Evolutionary conservation across 2,329 filamentous ascomycete genomes (phyloP), one percentile per base, ranked within the genome.

Genomic region (Microsporum ferrugineum): DNA sequence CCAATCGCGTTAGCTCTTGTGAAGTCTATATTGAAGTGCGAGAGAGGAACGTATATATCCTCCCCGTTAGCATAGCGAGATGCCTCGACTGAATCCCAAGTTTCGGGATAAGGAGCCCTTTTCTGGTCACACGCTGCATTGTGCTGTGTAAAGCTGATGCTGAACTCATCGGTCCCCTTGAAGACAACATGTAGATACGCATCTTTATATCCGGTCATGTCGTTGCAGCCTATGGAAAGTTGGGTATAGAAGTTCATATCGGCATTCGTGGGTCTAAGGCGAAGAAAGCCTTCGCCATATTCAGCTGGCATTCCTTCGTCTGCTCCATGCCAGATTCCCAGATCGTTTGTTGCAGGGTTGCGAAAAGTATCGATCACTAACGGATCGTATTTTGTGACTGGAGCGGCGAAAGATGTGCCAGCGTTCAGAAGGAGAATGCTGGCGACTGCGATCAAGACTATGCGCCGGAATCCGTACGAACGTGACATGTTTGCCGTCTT

Each of bases 51-150:
- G 72, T 87, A 88, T 63, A 88, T 84, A 67, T 86, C 79, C 0
- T 73, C 70, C 23, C 71, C 71, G 60, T 75, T 77, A 0, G 78
- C 72, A 68, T 88, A 88, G 51, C 84, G 79, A 2, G 78, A 75
- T 1, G 84, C 84, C 70, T 88, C 84, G 17, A 87, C 75, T 0
- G 83, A 85, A 69, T 88, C 85, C 78, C 84, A 85, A 0, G 85
- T 87, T 69, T 83, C 83, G 0, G 85, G 85, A 67, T 80, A 87
- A 0, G 86, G 85, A 17, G 78, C 77, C 31, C 82, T 75, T 17
- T 70, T 68, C 3, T 78, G 73, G 68, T 84, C 78, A 68, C 86
- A 88, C 17, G 78, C 72, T 23, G 75, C 73, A 66, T 88, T 88
- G 72, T 87, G 82, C 72, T 88, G 84, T 66, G 86, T 84, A 58